Base-by-base conservation (phyloP, 768 basidiomycete species). In the Mycena maculata region DNA sequence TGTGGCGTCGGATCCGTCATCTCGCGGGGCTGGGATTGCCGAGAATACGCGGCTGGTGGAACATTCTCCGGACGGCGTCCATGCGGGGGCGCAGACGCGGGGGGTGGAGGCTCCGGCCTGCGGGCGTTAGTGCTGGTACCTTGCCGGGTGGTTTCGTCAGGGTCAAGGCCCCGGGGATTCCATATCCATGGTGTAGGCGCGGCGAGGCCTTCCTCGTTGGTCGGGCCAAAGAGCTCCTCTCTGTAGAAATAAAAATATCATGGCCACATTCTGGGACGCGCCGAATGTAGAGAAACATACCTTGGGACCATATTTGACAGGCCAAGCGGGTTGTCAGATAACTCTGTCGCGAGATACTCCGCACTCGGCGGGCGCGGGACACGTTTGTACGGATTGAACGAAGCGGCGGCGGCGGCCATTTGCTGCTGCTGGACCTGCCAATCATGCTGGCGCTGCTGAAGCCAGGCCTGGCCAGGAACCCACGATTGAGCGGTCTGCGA, bases 101-200 rank as follows among this genome's bases (percentile, higher is more conserved):
- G 65, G 18, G 70, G 60, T 64, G 67, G 48, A 44, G 48, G 63
- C 50, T 67, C 39, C 31, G 57, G 55, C 58, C 44, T 55, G 13
- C 49, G 63, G 23, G 53, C 12, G 31, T 56, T 56, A 49, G 72
- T 63, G 31, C 72, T 67, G 55, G 63, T 42, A 33, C 62, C 50
- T 54, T 70, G 60, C 25, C 75, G n/a, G n/a, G n/a, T 50, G 38
- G 67, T 68, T 22, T 75, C 76, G 28, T 81, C 78, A 36, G 80
- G 73, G 11, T 74, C 65, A 23, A 89, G 78, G 62, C 79, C 78
- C 38, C 82, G 74, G 27, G 90, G 86, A 76, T 84, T 88, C 92
- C 92, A 93, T 61, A 92, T 84, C 91, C 91, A 93, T 10, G 92
- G 92, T 0, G 92, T 92, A 8, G 81, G 78, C 18, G 77, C 79